Evolutionary conservation across 345 rosid genomes (phyloP), one percentile per base, ranked within the genome.

Genomic region (Jatropha curcas): DNA sequence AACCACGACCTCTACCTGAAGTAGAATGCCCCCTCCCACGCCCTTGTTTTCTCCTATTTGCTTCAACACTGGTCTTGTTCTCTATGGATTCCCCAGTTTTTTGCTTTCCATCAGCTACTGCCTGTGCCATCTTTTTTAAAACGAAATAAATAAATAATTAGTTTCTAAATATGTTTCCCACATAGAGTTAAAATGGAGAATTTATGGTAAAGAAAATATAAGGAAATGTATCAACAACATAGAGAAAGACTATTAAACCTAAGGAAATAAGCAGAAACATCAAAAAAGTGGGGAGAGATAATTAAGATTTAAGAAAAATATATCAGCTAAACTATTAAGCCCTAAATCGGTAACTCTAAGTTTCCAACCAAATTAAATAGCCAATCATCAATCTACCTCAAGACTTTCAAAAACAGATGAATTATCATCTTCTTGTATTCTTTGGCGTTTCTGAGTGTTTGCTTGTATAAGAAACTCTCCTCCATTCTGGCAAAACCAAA

Each of bases 391-490:
- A 53, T 77, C 39, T 81, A 91, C 98, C 93, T 91, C 96, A 45
- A 80, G 80, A 77, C 56, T 85, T 75, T 91, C 88, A 69, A 82
- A 80, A 77, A 70, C 80, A 74, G 76, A 22, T 24, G 85, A 71
- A 80, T 67, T 79, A 71, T 82, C 87, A 74, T 86, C 86, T 65
- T 79, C 91, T 76, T 84, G 84, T 75, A 88, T 73, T 83, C 88
- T 93, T 62, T 80, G 92, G 24, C 98, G 93, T 84, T 96, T 96
- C 63, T 84, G 89, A 60, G 88, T 93, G 67, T 93, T 93, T 52
- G 98, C 97, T 84, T 86, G 96, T 83, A 96, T 96, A 14, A 90
- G 89, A 81, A 91, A 96, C 75, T 88, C 98, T 60, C 89, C 96
- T 25, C 86, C 87, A 79, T 81, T 82, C 99, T 96, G 88, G 73